phyloP scores from a whole-genome alignment of 2,329 filamentous ascomycete genomes.

The Beauveria caledonica region DNA sequence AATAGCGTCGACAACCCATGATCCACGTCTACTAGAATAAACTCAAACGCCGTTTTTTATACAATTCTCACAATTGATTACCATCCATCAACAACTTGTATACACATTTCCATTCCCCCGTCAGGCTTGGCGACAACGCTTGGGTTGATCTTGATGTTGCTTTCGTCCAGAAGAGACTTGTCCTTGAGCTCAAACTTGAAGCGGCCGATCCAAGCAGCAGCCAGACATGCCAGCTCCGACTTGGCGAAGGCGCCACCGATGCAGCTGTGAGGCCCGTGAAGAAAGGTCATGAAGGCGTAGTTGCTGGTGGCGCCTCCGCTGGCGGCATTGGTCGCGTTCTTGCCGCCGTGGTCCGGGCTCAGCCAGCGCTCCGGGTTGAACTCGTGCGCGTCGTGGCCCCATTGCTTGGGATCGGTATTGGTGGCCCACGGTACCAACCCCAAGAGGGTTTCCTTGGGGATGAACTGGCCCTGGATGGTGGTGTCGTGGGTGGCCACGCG shows the following conservation, averaged over 20 bases:
- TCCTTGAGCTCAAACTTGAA: slow-evolving; percentile 11
- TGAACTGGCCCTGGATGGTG: slow-evolving; percentile 23
- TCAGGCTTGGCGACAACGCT: slow-evolving; percentile 14
- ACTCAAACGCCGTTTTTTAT: too few species aligned
- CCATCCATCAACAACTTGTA: slow-evolving; percentile 13
- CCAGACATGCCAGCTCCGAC: slow-evolving; percentile 11
- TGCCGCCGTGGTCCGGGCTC: slow-evolving; percentile 15
- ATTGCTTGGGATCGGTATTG: slow-evolving; percentile 24
- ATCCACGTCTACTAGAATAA: too few species aligned
- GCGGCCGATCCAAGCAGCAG: slow-evolving; percentile 11
- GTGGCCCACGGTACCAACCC: slow-evolving; percentile 24
- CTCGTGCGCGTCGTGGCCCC: slow-evolving; percentile 27
- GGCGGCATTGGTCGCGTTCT: slow-evolving; percentile 3
- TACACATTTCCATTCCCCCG: slow-evolving; percentile 13
- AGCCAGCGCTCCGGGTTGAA: slow-evolving; percentile 32
- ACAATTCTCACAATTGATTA: not conserved
- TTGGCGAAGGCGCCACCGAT: slow-evolving; percentile 11
- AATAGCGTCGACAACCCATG: too few species aligned
- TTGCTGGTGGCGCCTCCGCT: slow-evolving; percentile 19
- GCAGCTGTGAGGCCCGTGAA: slow-evolving; percentile 13
- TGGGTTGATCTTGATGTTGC: slow-evolving; percentile 11
- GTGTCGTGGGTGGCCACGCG: slow-evolving; percentile 25
- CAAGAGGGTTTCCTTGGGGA: slow-evolving; percentile 29
- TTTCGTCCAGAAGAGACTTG: slow-evolving; percentile 9
- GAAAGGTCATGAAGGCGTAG: slow-evolving; percentile 22